Percentiles rank a stretch among this genome's conserved stretches.
These are phyloP conservation scores for Cladosporium sp. DNA, from an alignment of 2,329 filamentous ascomycete species.

Conservation along the genomic window DNA sequence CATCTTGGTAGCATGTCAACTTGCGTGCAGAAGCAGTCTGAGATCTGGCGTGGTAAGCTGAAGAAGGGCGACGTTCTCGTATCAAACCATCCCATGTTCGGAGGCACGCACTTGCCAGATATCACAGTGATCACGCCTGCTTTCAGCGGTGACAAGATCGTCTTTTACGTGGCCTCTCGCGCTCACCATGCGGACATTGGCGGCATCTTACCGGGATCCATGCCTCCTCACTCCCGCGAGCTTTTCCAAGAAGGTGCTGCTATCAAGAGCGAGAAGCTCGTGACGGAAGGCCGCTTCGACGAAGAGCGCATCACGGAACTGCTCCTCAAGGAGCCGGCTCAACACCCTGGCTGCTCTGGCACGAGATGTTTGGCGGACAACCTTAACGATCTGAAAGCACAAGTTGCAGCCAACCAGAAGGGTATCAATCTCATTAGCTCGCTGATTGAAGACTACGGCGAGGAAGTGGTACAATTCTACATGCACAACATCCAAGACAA, in stretches of 20 bases:
- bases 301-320: conserved; percentile 65
- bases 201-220: conserved; percentile 72
- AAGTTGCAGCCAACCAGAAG: conserved; percentile 80
- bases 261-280: conserved; percentile 58
- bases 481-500: conserved; percentile 80
- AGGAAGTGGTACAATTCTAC: conserved; percentile 72
- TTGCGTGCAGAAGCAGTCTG: conserved; percentile 69
- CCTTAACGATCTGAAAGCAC: conserved; percentile 78
- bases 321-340: conserved; percentile 65
- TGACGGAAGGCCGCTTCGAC: conserved; percentile 70
- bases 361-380: conserved; percentile 77
- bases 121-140: conserved; percentile 77
- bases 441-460: conserved; percentile 71
- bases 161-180: conserved; percentile 75
- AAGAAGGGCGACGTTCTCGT: conserved; percentile 76
- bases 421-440: conserved; percentile 71
- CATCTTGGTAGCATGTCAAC: conserved; percentile 83
- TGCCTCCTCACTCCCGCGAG: conserved; percentile 68
- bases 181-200: conserved; percentile 83
- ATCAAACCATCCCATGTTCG: conserved; percentile 77
- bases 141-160: conserved; percentile 66
- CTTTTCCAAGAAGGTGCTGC: conserved; percentile 52
- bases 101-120: conserved; percentile 76
- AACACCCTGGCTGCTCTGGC: conserved; percentile 69
- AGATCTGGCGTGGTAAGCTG: conserved; percentile 72